Evolutionary conservation across 2,329 filamentous ascomycete genomes (phyloP), one percentile per base, ranked within the genome.

Genomic region (Colletotrichum tamarilloi): DNA sequence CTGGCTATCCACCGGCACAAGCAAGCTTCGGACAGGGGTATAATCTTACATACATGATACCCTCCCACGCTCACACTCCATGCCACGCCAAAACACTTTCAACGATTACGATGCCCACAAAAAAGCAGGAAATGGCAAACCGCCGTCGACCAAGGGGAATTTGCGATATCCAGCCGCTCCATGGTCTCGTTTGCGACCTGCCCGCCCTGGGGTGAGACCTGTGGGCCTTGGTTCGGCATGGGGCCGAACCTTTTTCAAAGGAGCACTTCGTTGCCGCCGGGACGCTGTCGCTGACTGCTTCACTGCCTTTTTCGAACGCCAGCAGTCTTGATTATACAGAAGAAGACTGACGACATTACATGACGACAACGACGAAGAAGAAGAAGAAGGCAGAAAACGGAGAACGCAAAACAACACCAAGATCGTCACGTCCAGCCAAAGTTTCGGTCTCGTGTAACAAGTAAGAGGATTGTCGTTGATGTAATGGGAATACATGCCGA

Each of bases 41-140:
- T 30, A 60, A 59, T 73, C 66, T 70, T 28, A 73, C 70, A 65
- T 64, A 64, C 70, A 69, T 73, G 46, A 60, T 56, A 65, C 67
- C 42, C 52, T 72, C 38, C 65, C 64, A 24, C 26, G 24, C 38
- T 32, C 28, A 24, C 42, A 22, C 46, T 56, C 26, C 28, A 26
- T 69, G 30, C 35, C 59, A 38, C 19, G 38, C 59, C 24, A 63
- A 24, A 59, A 55, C 66, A 28, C 22, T 28, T 38, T 56, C 30
- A 35, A 68, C 28, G 52, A 53, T 57, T 16, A 63, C 28, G 57
- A 42, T 57, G 19, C 53, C 49, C 16, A 71, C 52, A 68, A 28
- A 68, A 72, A 64, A 73, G 46, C 32, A 70, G 62, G 60, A 38
- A 56, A 59, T 52, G 53, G 52, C 32, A 65, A 46, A 42, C 52